Evolutionary conservation across 805 yeast genomes (phyloP).

Genomic region (Sugiyamaella chiloensis): DNA sequence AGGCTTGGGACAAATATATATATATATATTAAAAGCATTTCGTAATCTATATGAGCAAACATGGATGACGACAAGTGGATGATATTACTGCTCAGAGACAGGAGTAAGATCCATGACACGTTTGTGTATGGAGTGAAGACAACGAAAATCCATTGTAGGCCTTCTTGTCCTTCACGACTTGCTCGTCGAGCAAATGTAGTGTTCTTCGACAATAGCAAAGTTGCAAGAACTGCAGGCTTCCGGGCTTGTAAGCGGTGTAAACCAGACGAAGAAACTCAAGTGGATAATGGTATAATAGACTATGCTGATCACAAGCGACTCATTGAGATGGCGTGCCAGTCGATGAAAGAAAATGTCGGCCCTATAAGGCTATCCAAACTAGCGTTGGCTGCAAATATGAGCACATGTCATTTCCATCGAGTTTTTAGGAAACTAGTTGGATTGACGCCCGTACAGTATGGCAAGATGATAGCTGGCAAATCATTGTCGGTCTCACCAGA

Average conservation of each 20-base stretch:
- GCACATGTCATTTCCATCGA: slow-evolving; percentile 9
- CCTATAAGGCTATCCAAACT: slow-evolving; percentile 3
- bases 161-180: slow-evolving; percentile 54
- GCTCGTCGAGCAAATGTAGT: slow-evolving; percentile 43
- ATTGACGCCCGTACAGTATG: slow-evolving; percentile 7
- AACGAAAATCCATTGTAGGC: slow-evolving; percentile 51
- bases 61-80: background rate
- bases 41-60: background rate
- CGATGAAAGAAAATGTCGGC: slow-evolving; percentile 1
- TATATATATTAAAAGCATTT: background rate
- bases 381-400: slow-evolving; percentile 5
- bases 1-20: background rate
- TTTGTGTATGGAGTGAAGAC: slow-evolving; percentile 8
- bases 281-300: background rate
- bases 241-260: slow-evolving; percentile 53
- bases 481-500: no score
- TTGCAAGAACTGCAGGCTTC: slow-evolving; percentile 46
- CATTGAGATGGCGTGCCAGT: slow-evolving; percentile 4
- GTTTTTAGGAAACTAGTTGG: slow-evolving; percentile 6
- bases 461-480: no score
- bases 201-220: slow-evolving; percentile 38
- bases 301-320: slow-evolving; percentile 4
- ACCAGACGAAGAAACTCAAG: slow-evolving; percentile 35
- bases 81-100: background rate
- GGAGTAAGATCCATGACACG: slow-evolving; percentile 1